Conservation (phyloP, 2,329 filamentous ascomycete species). For the Colletotrichum lupini region DNA sequence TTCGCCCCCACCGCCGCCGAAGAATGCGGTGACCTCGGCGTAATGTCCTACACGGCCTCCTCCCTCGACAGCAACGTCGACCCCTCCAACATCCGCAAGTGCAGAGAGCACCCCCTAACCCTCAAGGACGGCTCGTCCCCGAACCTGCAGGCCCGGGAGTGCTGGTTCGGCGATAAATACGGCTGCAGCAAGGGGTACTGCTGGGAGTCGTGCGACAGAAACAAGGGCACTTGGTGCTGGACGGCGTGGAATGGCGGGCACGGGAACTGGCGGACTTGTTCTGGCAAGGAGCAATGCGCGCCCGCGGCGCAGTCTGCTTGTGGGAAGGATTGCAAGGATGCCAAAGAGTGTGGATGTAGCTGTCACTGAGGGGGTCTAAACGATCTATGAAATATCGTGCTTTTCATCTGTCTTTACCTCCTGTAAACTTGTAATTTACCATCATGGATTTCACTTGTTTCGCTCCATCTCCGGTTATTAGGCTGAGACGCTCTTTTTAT, state of each 20-base stretch:
- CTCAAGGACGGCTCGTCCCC: background rate
- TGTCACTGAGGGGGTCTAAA: background rate
- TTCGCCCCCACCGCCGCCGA: background rate
- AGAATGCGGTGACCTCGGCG: background rate
- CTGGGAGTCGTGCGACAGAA: background rate
- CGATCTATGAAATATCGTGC: background rate
- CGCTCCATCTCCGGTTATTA: background rate
- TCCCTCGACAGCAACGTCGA: background rate
- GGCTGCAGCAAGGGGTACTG: background rate
- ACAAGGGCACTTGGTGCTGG: constrained; percentile 2
- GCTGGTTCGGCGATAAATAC: background rate
- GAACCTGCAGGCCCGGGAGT: background rate
- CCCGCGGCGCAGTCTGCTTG: background rate
- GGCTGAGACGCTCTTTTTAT: background rate
- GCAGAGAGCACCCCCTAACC: background rate
- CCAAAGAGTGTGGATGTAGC: background rate
- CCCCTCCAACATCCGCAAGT: background rate
- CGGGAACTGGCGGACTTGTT: background rate
- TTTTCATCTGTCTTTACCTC: background rate
- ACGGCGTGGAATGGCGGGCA: background rate
- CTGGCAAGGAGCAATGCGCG: background rate
- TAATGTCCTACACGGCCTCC: background rate
- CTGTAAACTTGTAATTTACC: background rate
- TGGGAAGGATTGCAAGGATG: background rate
- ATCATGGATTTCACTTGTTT: background rate